Base-by-base conservation (phyloP, 768 basidiomycete species). In the Plicaturopsis crispa region DNA sequence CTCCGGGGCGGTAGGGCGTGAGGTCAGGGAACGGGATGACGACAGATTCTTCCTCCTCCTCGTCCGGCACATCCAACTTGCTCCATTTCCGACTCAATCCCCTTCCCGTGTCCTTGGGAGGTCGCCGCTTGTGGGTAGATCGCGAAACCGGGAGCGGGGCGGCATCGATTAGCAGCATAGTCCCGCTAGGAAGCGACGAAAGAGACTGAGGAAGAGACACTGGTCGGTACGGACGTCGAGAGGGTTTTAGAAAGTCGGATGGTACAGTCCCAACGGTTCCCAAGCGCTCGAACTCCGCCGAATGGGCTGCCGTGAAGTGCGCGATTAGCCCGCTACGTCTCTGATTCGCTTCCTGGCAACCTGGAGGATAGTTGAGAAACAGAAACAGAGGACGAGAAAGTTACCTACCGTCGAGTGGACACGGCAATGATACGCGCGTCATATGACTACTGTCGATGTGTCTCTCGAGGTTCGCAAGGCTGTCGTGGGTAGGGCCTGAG, bases 61-160 rank as follows among this genome's bases (percentile, higher is more conserved):
- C 41, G 20, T 51, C 57, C 21, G 48, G 56, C 7, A 45, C 49
- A 8, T 49, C 35, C 42, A 62, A 36, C 30, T 54, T 46, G 30
- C 49, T 56, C 62, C 63, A 59, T 40, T 47, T 59, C 35, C 61
- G 62, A 22, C 52, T 42, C 24, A 52, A 6, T 31, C 41, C 39
- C n/a, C 33, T 36, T 4, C 33, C 30, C 6, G 40, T 5, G 22
- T n/a, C 14, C 33, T 6, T 16, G 6, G 37, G 5, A 14, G 8
- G 33, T 34, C 18, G 8, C 13, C 13, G 18, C 13, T 34, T n/a
- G 17, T n/a, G 33, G 8, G 33, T 8, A n/a, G 8, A 34, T 8
- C 35, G 12, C 8, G 8, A 10, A 8, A 13, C 11, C 18, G 33
- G 12, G 17, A 19, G 12, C 8, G 8, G 17, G 33, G n/a, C 4